These are phyloP conservation scores for Pythium phragmiticola DNA, from an alignment of 352 stramenopile genomes.

Conservation along the genomic window DNA sequence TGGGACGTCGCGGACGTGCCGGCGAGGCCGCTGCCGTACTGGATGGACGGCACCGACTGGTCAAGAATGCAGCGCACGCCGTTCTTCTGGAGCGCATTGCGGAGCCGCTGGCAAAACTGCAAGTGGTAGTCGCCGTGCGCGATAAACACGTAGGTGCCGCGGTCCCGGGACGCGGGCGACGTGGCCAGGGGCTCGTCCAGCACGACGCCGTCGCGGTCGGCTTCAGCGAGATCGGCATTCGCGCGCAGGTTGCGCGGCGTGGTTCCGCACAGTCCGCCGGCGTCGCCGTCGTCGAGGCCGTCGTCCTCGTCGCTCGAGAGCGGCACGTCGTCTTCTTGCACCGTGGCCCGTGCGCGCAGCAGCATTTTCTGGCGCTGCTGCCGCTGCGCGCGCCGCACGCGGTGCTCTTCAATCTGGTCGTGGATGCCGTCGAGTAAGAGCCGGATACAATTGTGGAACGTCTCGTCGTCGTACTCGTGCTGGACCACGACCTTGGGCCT, in stretches of 20 bases:
- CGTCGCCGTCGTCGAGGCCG: constrained; percentile 8
- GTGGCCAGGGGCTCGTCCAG: background rate
- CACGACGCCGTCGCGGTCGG: background rate
- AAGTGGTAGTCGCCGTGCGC: constrained; percentile 71
- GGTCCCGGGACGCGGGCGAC: background rate
- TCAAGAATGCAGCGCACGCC: constrained; percentile 62
- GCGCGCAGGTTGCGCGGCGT: constrained; percentile 6
- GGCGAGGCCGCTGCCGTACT: constrained; percentile 29
- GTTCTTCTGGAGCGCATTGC: constrained; percentile 56
- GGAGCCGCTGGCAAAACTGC: constrained; percentile 58
- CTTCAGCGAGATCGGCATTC: background rate
- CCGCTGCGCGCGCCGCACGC: constrained; percentile 43
- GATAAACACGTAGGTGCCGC: constrained; percentile 62
- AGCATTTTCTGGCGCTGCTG: constrained; percentile 35
- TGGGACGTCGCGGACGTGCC: constrained; percentile 6
- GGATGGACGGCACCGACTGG: constrained; percentile 45
- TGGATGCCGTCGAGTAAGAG: constrained; percentile 79
- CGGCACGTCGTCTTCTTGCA: constrained; percentile 10
- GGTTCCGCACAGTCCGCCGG: constrained; percentile 11
- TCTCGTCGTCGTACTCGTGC: constrained; percentile 59
- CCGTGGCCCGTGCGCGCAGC: constrained; percentile 26
- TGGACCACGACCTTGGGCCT: constrained; percentile 26
- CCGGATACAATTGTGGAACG: constrained; percentile 61
- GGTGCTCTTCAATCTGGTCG: constrained; percentile 81
- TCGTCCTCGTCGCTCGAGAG: constrained; percentile 25